These are phyloP conservation scores for Spathaspora sp. DNA, from an alignment of 1,139 yeast species.

Conservation along the genomic window DNA sequence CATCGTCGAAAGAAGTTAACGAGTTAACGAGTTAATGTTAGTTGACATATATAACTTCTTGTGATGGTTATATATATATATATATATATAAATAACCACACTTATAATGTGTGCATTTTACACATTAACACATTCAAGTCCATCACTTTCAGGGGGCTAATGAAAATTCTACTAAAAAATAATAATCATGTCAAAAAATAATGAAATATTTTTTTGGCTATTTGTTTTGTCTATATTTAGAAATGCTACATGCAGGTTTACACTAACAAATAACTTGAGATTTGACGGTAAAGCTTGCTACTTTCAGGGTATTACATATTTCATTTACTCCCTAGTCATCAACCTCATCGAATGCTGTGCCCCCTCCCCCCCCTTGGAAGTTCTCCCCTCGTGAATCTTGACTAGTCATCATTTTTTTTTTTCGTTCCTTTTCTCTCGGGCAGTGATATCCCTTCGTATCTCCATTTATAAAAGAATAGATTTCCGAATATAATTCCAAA, in stretches of 20 bases:
- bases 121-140: not conserved
- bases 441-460: no score
- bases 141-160: constrained; percentile 1
- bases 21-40: no score
- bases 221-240: not conserved
- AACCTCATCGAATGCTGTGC: not conserved
- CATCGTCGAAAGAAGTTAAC: no score
- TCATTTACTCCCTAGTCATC: not conserved
- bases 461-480: no score
- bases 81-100: no score
- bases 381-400: not conserved
- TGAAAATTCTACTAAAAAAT: not conserved
- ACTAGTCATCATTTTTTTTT: not conserved
- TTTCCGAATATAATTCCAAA: no score
- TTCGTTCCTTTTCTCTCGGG: no score
- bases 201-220: not conserved
- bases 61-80: no score
- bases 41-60: no score
- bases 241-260: not conserved
- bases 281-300: not conserved
- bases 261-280: not conserved
- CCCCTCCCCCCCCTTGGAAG: not conserved
- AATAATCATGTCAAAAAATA: not conserved
- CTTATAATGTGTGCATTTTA: not conserved
- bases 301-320: not conserved